Evolutionary conservation across 2,329 filamentous ascomycete genomes (phyloP), one percentile per base, ranked within the genome.

Genomic region (Paecilomyces sp.): DNA sequence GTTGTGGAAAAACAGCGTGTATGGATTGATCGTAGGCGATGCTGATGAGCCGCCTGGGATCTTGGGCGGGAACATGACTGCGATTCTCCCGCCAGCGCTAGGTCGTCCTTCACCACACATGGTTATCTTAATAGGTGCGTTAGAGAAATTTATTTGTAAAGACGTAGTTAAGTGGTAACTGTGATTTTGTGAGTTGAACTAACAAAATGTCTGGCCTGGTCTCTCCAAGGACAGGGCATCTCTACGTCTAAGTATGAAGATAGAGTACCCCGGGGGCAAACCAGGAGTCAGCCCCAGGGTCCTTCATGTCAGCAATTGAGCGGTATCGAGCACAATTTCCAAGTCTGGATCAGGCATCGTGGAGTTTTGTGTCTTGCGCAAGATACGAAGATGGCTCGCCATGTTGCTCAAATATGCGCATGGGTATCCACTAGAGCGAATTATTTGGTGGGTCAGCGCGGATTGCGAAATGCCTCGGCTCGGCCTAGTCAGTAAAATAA

Each of bases 51-150:
- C 51, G 0, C 28, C 51, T 25, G 51, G 1, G 5, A 30, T 25
- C 51, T 53, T 53, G 15, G 31, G 57, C 25, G 70, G 70, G 54
- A 70, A 73, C 15, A 74, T 66, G 51, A 74, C 68, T 33, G 72
- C 72, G 58, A 74, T 73, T 53, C 67, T 69, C 11, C 69, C 67
- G 33, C 71, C 74, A 28, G 67, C 79, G 28, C 82, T 82, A 13
- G 67, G 82, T 24, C 69, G 86, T 0, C 72, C 53, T 12, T 58
- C 57, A 15, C 57, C 78, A 3, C 85, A 85, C 22, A 79, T 87
- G n/a, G 65, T 82, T 55, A 66, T 80, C 47, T 11, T 47, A 47
- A n/a, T n/a, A 41, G n/a, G n/a, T 18, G 15, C 18, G 22, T 4
- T 6, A 7, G n/a, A 30, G 61, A 61, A 54, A 55, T 54, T 34